A percentile compares a stretch with the other conserved stretches of the same genome.
phyloP scores from a whole-genome alignment of 352 stramenopile genomes.

The Globisporangium barbulae region DNA sequence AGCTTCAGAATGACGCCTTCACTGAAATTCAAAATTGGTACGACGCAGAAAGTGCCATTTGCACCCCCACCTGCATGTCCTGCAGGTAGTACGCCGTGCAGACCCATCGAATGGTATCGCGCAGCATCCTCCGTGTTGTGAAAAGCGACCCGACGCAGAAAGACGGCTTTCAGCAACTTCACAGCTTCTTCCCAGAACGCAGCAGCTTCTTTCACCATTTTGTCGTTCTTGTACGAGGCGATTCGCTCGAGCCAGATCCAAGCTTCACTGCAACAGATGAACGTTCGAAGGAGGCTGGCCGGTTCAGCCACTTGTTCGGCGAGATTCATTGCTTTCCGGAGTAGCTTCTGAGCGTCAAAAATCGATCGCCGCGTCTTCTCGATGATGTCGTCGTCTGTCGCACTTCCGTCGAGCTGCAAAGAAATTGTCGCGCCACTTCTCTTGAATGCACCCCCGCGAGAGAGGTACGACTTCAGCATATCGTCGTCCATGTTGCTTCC shows the following conservation, averaged over 20 bases:
- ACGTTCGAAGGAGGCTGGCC: conserved; percentile 45
- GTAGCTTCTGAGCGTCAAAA: conserved; percentile 60
- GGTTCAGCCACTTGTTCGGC: conserved; percentile 67
- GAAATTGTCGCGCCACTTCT: conserved; percentile 1
- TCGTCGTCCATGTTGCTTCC: conserved; percentile 71
- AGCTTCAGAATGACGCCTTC: conserved; percentile 69
- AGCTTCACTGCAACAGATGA: conserved; percentile 65
- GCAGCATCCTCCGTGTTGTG: conserved; percentile 26
- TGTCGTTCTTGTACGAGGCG: conserved; percentile 73
- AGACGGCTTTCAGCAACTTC: conserved; percentile 70
- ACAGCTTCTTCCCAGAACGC: conserved; percentile 82
- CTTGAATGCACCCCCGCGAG: conserved; percentile 4
- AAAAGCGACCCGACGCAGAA: conserved; percentile 74
- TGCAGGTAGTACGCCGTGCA: conserved; percentile 1
- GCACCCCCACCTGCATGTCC: conserved; percentile 7
- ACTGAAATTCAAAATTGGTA: conserved; percentile 83
- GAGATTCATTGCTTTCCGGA: conserved; percentile 58
- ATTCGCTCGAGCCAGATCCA: conserved; percentile 80
- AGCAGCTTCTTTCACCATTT: conserved; percentile 67
- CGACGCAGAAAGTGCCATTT: conserved; percentile 56
- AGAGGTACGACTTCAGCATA: conserved; percentile 32
- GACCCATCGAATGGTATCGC: not conserved
- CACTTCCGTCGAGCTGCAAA: not conserved
- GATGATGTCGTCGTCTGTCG: conserved; percentile 42
- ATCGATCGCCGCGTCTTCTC: conserved; percentile 61